These are phyloP conservation scores for Calonectria pseudoreteaudii DNA, from an alignment of 2,329 filamentous ascomycete species.

Conservation along the genomic window DNA sequence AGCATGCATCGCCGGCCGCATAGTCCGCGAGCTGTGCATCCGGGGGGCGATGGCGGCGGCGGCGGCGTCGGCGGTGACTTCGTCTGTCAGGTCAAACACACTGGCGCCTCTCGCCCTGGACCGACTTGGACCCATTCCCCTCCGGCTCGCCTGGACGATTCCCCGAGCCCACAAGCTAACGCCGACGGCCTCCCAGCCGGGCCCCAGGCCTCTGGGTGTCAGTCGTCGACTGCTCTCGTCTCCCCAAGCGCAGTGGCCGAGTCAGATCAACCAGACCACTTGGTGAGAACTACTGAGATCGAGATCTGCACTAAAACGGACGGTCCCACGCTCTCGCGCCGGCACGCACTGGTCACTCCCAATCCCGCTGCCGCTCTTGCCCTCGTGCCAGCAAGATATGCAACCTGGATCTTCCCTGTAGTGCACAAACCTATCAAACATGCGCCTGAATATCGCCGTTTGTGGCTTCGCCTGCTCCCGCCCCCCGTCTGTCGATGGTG, in stretches of 20 bases:
- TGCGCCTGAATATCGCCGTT: constrained; percentile 23
- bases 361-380: constrained; percentile 31
- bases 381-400: constrained; percentile 27
- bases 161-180: constrained; percentile 30
- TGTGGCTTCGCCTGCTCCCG: constrained; percentile 32
- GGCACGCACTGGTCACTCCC: constrained; percentile 28
- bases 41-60: constrained; percentile 19
- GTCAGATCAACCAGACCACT: constrained; percentile 41
- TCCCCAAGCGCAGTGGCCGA: constrained; percentile 38
- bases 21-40: constrained; percentile 10
- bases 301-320: constrained; percentile 44
- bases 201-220: constrained; percentile 33
- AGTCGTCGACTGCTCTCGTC: constrained; percentile 21
- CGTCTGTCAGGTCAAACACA: constrained; percentile 16
- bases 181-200: constrained; percentile 34
- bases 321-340: constrained; percentile 31
- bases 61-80: constrained; percentile 25
- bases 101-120: constrained; percentile 12
- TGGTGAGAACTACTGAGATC: constrained; percentile 38
- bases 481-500: constrained; percentile 35
- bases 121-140: constrained; percentile 19
- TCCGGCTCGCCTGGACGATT: constrained; percentile 27
- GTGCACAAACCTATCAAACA: constrained; percentile 21
- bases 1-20: constrained; percentile 18
- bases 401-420: constrained; percentile 23